Conservation (phyloP, 352 stramenopile species). For the Phytopythium montanum region DNA sequence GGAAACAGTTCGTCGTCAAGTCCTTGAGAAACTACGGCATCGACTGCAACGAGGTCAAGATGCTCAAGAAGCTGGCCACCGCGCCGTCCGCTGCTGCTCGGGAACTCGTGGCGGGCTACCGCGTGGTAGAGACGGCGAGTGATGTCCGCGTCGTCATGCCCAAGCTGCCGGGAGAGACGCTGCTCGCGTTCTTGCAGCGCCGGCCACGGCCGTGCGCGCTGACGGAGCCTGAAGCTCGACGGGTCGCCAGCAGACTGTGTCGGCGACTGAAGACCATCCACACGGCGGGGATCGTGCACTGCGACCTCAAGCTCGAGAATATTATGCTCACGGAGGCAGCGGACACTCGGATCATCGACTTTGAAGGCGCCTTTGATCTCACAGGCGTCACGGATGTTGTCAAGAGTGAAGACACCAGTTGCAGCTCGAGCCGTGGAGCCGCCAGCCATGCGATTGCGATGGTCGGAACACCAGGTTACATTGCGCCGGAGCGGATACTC, state of each 20-base stretch:
- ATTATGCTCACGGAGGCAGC: slow-evolving; percentile 61
- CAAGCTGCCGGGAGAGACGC: slow-evolving; percentile 33
- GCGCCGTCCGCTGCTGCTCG: slow-evolving; percentile 12
- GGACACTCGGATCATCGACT: slow-evolving; percentile 51
- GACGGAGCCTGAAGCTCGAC: slow-evolving; percentile 38
- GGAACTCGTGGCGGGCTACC: slow-evolving; percentile 34
- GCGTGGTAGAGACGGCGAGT: slow-evolving; percentile 40
- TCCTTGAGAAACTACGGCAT: slow-evolving; percentile 17
- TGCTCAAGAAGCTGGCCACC: slow-evolving; percentile 31
- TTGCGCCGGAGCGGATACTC: slow-evolving; percentile 51
- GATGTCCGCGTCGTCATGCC: slow-evolving; percentile 59
- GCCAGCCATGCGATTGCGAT: slow-evolving; percentile 13
- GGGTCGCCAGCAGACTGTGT: slow-evolving; percentile 35
- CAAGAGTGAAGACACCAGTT: neutral
- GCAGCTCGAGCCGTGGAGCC: neutral
- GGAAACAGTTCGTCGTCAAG: slow-evolving; percentile 47
- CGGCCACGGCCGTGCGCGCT: slow-evolving; percentile 15
- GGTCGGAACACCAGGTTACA: slow-evolving; percentile 62
- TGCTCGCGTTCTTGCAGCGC: slow-evolving; percentile 36
- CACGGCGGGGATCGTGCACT: slow-evolving; percentile 91
- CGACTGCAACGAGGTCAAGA: slow-evolving; percentile 30
- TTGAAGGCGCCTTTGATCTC: slow-evolving; percentile 47
- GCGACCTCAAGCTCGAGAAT: slow-evolving; percentile 98
- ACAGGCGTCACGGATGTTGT: slow-evolving; percentile 8
- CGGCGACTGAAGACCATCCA: slow-evolving; percentile 92